Evolutionary conservation across 352 stramenopile species (phyloP).

Genomic region (Globisporangium cystogenes): DNA sequence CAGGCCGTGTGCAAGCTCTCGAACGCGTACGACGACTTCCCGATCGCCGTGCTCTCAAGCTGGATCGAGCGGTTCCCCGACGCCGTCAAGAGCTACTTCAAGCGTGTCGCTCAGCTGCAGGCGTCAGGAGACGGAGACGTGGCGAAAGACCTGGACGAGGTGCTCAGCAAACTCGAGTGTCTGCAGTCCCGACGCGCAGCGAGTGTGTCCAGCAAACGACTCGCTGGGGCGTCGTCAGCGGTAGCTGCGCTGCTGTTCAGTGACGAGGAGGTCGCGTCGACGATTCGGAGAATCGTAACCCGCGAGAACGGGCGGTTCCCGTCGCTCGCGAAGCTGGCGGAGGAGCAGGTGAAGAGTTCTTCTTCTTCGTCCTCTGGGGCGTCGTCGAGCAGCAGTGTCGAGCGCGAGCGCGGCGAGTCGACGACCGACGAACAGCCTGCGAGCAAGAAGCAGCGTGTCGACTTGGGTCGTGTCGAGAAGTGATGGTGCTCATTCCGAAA

Average conservation of each 20-base stretch:
- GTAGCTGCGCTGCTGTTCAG: slow-evolving; percentile 28
- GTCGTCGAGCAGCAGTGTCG: background rate
- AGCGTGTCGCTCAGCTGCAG: slow-evolving; percentile 29
- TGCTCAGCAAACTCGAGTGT: slow-evolving; percentile 59
- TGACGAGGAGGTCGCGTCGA: slow-evolving; percentile 30
- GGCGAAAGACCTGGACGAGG: slow-evolving; percentile 41
- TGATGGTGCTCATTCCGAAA: too few species aligned
- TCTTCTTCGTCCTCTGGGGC: background rate
- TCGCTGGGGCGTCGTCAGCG: slow-evolving; percentile 3
- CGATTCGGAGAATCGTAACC: slow-evolving; percentile 33
- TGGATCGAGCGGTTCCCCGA: slow-evolving; percentile 70
- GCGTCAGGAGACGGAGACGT: slow-evolving; percentile 6
- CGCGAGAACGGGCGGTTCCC: slow-evolving; percentile 18
- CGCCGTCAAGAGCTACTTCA: slow-evolving; percentile 52
- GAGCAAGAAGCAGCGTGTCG: slow-evolving; percentile 54
- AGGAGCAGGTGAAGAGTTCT: background rate
- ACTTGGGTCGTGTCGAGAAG: too few species aligned
- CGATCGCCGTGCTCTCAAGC: slow-evolving; percentile 51
- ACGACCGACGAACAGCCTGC: slow-evolving; percentile 27
- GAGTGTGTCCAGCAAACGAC: slow-evolving; percentile 10
- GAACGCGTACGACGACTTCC: slow-evolving; percentile 55
- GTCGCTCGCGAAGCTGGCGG: slow-evolving; percentile 18
- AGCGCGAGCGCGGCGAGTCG: slow-evolving; percentile 6
- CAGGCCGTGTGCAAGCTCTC: slow-evolving; percentile 75
- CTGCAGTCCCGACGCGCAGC: slow-evolving; percentile 35